Evolutionary conservation across 164 flowering plant genomes (phyloP), one percentile per base, ranked within the genome.

Genomic region (Echeveria elegans): DNA sequence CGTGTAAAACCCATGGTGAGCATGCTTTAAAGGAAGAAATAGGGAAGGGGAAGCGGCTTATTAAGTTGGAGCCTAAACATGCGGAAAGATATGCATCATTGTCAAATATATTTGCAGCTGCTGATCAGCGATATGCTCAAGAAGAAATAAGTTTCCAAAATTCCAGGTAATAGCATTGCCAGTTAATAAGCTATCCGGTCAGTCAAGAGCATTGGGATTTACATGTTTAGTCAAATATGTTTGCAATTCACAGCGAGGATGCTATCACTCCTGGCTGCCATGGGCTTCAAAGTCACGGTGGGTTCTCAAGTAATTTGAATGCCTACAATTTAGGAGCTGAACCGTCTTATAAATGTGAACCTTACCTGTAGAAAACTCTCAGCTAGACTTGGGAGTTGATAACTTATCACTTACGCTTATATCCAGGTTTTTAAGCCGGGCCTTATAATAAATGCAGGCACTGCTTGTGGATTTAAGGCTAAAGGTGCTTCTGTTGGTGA

Each of bases 391-490:
- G n/a, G n/a, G n/a, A n/a, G n/a, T n/a, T n/a, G n/a, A 66, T 78
- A 97, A 40, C 97, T 95, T 73, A 82, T 90, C 63, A 82, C 97
- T 37, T 95, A 90, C 85, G 96, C 97, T 69, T 77, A 96, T 73
- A 82, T 92, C 75, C 91, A 86, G 71, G 92, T 91, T 47, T 76
- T 92, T 26, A 72, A 83, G 65, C 99, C 97, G 34, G 99, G 92
- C 74, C 86, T 95, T 68, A 81, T 95, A 70, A 88, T 95, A 76
- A 95, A 95, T 85, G 97, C 97, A 36, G 99, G 99, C 73, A 95
- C 99, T 70, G 83, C 92, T 68, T 97, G 99, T 78, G 97, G 97
- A 66, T 95, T 95, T 73, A 89, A 88, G 88, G 97, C 84, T 23
- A 95, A 87, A 78, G 97, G 92, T 71, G 97, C 97, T 50, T 15